Conservation (phyloP, 1,284 basidiomycete species). For the Sphagnurus paluster region DNA sequence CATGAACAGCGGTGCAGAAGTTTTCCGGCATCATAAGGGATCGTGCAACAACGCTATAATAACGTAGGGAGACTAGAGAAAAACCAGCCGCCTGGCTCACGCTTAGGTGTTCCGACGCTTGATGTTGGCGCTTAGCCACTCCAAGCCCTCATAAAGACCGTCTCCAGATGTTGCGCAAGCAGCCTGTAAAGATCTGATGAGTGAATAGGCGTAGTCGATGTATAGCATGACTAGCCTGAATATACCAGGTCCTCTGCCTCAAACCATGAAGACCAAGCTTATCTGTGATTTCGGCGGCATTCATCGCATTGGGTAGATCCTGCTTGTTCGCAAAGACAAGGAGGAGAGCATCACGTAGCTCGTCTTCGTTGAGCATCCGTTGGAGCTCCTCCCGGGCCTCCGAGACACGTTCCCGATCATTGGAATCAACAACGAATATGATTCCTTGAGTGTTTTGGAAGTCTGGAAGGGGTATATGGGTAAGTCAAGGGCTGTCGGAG, state of each 20-base stretch:
- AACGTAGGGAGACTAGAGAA: slow-evolving; percentile 43
- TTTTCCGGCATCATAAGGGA: slow-evolving; percentile 51
- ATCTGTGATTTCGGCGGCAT: slow-evolving; percentile 99
- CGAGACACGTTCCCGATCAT: slow-evolving; percentile 98
- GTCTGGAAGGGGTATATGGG: slow-evolving; percentile 53
- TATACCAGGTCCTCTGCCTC: slow-evolving; percentile 98
- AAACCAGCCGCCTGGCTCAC: too few relatives aligned
- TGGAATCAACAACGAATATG: slow-evolving; percentile 99
- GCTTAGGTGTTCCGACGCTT: slow-evolving; percentile 82
- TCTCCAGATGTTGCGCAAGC: slow-evolving; percentile 99
- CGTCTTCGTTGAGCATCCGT: slow-evolving; percentile 99
- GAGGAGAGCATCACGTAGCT: slow-evolving; percentile 97
- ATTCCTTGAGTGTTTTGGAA: slow-evolving; percentile 99
- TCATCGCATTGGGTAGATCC: slow-evolving; percentile 99
- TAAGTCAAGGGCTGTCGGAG: slow-evolving; percentile 14
- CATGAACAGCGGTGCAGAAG: slow-evolving; percentile 38
- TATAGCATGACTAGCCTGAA: slow-evolving; percentile 69
- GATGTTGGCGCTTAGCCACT: slow-evolving; percentile 92
- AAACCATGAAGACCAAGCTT: slow-evolving; percentile 98
- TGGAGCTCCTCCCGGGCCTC: slow-evolving; percentile 99
- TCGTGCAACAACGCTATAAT: slow-evolving; percentile 48
- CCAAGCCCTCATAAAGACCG: slow-evolving; percentile 97
- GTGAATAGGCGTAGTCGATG: slow-evolving; percentile 19
- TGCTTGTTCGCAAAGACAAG: slow-evolving; percentile 99
- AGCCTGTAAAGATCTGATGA: slow-evolving; percentile 50